phyloP scores from a whole-genome alignment of 306 rosid genomes.

The Styphnolobium japonicum region DNA sequence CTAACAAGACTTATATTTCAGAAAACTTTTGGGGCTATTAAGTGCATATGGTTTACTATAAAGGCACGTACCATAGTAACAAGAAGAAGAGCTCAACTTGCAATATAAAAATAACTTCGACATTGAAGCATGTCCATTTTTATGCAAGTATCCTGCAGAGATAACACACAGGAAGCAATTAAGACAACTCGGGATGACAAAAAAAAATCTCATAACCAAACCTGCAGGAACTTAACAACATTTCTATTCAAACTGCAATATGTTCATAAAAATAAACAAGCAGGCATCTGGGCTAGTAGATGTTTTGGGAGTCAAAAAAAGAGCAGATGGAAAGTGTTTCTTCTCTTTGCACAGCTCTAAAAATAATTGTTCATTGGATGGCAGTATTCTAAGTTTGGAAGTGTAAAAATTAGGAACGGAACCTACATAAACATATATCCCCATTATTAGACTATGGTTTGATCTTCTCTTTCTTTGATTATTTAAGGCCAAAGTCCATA shows the following conservation, averaged over 20 bases:
- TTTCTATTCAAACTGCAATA: background rate
- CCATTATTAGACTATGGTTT: background rate
- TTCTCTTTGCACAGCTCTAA: background rate
- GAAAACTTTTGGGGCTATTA: background rate
- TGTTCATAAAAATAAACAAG: background rate
- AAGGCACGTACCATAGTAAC: slow-evolving; percentile 40
- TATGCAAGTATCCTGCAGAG: slow-evolving; percentile 50
- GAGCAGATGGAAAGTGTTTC: background rate
- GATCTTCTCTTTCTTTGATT: background rate
- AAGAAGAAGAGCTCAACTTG: slow-evolving; percentile 35
- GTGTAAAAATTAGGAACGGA: background rate
- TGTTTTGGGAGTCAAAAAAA: background rate
- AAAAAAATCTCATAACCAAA: background rate
- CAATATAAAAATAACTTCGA: slow-evolving; percentile 38
- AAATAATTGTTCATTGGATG: background rate
- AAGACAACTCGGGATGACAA: background rate
- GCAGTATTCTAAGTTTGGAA: background rate
- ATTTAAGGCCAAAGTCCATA: background rate
- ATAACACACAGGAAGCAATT: slow-evolving; percentile 26
- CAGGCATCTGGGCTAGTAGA: background rate
- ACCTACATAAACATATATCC: background rate
- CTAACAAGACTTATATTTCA: background rate
- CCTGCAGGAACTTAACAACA: background rate
- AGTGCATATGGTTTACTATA: slow-evolving; percentile 14
- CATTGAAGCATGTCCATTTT: slow-evolving; percentile 38